Evolutionary conservation across 345 rosid genomes (phyloP), one percentile per base, ranked within the genome.

Genomic region (Hibiscus syriacus): DNA sequence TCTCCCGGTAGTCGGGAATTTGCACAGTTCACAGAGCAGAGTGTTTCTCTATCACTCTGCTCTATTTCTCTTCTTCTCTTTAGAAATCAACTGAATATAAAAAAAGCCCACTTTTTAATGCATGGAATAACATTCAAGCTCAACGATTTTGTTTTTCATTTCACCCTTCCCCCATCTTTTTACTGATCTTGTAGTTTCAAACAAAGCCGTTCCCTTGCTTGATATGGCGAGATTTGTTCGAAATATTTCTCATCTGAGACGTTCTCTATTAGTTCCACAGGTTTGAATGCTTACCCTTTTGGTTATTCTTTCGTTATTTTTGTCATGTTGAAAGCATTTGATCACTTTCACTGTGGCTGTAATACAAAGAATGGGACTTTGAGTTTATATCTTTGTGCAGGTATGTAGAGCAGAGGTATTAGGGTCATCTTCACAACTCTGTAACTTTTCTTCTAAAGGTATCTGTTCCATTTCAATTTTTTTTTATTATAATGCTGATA

Each of bases 401-500:
- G 81, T 77, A 26, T 36, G 62, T 43, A 72, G 74, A 64, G 67
- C 79, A 60, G 84, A 73, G 38, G 59, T 82, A 3, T 63, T 83
- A 67, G 87, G 85, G 25, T 67, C 87, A 39, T 78, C 81, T 72
- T 72, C 81, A 69, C 91, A 81, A 71, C 60, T 74, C 6, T 76
- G 86, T 56, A 72, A 78, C 76, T 87, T 72, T 70, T 78, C 96
- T 13, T 80, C 95, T 32, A 89, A 86, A 86, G 94, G 97, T 86
- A 59, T 23, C n/a, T 60, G 48, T 23, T 46, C 17, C 46, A 2
- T 48, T 32, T 10, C 46, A 19, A 11, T 27, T 43, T 48, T 27
- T 43, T 48, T 20, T 45, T 12, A 20, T 29, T 29, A 14, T n/a
- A 57, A 27, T 69, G 27, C 4, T 57, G 54, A 6, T 56, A 46